Conservation (phyloP, 2,329 filamentous ascomycete genomes). For the Fusarium sp. region DNA sequence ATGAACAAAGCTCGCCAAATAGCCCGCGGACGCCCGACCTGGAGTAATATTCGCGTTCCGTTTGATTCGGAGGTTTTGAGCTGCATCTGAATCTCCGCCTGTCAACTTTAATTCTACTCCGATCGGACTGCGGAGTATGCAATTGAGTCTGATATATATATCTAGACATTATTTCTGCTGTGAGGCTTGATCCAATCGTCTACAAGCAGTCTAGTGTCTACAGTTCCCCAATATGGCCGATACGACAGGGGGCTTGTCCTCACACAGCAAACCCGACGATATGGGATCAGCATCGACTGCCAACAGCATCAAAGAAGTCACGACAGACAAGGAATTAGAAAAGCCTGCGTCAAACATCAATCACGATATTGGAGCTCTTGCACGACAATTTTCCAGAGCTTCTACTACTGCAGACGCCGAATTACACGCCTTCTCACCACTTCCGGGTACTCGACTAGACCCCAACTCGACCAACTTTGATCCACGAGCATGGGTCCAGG, state of each 20-base stretch:
- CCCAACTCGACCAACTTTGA: slow-evolving; percentile 50
- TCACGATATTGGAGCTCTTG: slow-evolving; percentile 31
- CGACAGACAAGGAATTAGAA: neutral
- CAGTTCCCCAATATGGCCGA: neutral
- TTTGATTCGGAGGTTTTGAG: neutral
- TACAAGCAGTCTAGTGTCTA: neutral
- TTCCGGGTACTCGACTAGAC: slow-evolving; percentile 43
- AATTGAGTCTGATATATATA: neutral
- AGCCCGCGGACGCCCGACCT: slow-evolving; percentile 8
- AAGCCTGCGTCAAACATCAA: neutral
- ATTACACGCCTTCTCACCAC: slow-evolving; percentile 40
- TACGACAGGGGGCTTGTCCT: neutral
- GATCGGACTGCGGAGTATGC: neutral
- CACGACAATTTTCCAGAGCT: slow-evolving; percentile 27
- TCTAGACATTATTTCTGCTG: neutral
- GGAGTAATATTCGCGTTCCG: neutral
- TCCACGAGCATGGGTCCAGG: slow-evolving; percentile 47
- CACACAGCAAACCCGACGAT: slow-evolving; percentile 1
- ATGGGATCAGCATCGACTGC: slow-evolving; percentile 21
- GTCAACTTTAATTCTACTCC: neutral
- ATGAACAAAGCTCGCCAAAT: neutral
- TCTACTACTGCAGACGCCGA: slow-evolving; percentile 35
- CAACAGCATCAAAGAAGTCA: slow-evolving; percentile 5
- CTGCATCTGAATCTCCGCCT: neutral
- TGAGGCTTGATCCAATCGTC: neutral